These are phyloP conservation scores for Coemansia sp. DNA, from an alignment of 192 early-diverging fungal species.

Conservation along the genomic window DNA sequence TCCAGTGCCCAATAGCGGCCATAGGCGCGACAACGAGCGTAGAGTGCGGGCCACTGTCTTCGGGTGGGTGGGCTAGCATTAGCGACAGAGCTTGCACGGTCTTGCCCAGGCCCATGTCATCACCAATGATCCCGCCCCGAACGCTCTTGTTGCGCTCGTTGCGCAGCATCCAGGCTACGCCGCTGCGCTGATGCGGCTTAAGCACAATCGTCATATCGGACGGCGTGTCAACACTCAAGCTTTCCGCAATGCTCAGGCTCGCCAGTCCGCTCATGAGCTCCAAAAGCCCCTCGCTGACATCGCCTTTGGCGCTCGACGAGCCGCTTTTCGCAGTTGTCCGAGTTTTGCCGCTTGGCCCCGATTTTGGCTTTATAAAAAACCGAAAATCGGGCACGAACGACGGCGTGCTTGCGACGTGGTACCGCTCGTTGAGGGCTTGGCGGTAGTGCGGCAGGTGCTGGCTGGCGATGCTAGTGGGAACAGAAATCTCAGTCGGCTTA, in stretches of 20 bases:
- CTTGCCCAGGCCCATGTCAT: slow-evolving; percentile 78
- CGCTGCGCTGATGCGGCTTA: slow-evolving; percentile 64
- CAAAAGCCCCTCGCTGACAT: background rate
- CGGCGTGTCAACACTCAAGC: slow-evolving; percentile 48
- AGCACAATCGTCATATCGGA: slow-evolving; percentile 52
- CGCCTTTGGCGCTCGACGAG: background rate
- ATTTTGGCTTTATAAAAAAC: background rate
- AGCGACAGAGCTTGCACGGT: slow-evolving; percentile 76
- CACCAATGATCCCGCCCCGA: slow-evolving; percentile 64
- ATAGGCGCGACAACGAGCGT: slow-evolving; percentile 76
- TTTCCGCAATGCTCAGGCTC: slow-evolving; percentile 1
- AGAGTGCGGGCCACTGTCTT: slow-evolving; percentile 26
- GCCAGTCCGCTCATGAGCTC: slow-evolving; percentile 8
- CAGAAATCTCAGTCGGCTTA: background rate
- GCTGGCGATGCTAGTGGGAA: background rate
- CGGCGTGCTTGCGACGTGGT: background rate
- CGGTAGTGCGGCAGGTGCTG: background rate
- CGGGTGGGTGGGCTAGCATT: slow-evolving; percentile 56
- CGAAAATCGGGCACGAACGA: background rate
- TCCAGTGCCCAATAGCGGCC: slow-evolving; percentile 75
- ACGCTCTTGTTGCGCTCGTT: slow-evolving; percentile 49
- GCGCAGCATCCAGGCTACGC: slow-evolving; percentile 62
- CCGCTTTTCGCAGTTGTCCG: background rate
- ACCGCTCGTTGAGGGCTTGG: background rate
- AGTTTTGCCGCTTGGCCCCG: background rate